phyloP scores from a whole-genome alignment of 257 asterid species.

The Solanum stenotomum region DNA sequence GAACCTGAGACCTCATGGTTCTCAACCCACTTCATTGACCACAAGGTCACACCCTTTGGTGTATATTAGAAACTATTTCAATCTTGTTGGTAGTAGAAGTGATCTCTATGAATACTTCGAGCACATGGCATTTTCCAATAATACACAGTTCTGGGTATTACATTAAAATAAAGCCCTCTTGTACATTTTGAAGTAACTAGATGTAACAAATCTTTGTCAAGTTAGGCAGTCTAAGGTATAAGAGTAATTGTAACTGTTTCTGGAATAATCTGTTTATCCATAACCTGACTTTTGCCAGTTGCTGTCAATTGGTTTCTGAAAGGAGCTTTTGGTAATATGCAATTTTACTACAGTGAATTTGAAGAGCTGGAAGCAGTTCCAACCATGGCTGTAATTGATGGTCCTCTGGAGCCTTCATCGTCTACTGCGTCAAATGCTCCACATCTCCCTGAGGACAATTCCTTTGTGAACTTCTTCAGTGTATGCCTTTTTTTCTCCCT shows the following conservation, averaged over 20 bases:
- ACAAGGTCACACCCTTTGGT: background rate
- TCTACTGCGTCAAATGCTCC: constrained; percentile 36
- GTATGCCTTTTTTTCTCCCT: constrained; percentile 28
- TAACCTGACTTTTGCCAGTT: background rate
- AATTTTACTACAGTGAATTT: constrained; percentile 49
- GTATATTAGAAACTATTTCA: background rate
- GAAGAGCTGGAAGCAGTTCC: constrained; percentile 97
- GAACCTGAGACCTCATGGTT: background rate
- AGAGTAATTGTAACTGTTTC: background rate
- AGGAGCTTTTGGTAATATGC: background rate
- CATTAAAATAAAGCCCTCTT: background rate
- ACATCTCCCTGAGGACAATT: constrained; percentile 64
- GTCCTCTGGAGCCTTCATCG: constrained; percentile 74
- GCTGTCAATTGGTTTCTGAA: background rate
- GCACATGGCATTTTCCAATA: background rate
- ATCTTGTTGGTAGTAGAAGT: background rate
- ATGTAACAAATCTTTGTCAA: background rate
- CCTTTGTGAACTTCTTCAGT: constrained; percentile 80
- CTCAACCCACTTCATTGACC: background rate
- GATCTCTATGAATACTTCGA: background rate
- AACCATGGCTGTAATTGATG: constrained; percentile 72
- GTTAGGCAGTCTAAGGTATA: background rate
- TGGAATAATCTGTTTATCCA: background rate
- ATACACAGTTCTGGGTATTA: background rate
- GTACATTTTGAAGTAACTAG: background rate